Evolutionary conservation across 108 stramenopile species (phyloP).

Genomic region (Skeletonema tropicum): DNA sequence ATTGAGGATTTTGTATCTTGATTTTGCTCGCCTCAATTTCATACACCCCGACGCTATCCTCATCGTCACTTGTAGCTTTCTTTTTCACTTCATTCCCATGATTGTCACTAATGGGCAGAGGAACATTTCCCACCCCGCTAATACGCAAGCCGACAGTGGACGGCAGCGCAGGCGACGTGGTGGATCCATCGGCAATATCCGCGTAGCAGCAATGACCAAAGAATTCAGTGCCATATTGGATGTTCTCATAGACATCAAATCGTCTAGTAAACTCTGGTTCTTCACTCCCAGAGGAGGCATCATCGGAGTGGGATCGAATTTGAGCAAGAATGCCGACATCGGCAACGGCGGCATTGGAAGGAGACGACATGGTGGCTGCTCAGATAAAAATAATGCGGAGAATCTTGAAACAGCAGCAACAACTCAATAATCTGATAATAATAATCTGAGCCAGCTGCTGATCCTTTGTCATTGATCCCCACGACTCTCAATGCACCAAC

Average conservation of each 20-base stretch:
- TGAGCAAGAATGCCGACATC: slow-evolving; percentile 11
- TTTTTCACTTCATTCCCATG: slow-evolving; percentile 7
- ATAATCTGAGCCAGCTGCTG: too few relatives aligned
- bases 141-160: slow-evolving; percentile 18
- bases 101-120: slow-evolving; percentile 14
- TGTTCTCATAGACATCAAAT: not conserved
- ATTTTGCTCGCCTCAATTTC: too few relatives aligned
- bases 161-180: slow-evolving; percentile 19
- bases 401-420: too few relatives aligned
- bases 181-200: too few relatives aligned
- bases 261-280: not conserved
- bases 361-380: not conserved
- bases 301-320: not conserved
- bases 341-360: too few relatives aligned
- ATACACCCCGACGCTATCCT: not conserved
- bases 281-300: not conserved
- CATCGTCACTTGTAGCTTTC: not conserved
- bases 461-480: too few relatives aligned
- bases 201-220: slow-evolving; percentile 3
- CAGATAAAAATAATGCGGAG: too few relatives aligned
- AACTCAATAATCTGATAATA: too few relatives aligned
- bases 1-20: too few relatives aligned
- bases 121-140: slow-evolving; percentile 13
- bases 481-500: too few relatives aligned
- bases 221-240: not conserved